These are phyloP conservation scores for Diplogelasinospora grovesii DNA, from an alignment of 495 filamentous ascomycete genomes.

Conservation along the genomic window DNA sequence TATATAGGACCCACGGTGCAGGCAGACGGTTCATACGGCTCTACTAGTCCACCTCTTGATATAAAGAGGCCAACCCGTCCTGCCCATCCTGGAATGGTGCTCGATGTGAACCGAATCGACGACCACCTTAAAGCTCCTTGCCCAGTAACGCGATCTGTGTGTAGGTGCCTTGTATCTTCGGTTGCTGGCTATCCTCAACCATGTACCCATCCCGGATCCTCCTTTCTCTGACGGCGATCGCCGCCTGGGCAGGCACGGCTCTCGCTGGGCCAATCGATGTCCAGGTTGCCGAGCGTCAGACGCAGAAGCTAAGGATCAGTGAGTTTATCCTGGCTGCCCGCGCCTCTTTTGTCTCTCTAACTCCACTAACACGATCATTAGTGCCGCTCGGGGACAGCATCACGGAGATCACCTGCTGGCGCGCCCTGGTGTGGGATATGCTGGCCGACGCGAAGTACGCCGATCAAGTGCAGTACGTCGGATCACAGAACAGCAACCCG, in stretches of 20 bases:
- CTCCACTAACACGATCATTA: constrained; percentile 6
- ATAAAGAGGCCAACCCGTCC: too few species aligned
- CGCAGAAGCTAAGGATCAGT: constrained; percentile 17
- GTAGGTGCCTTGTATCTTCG: too few species aligned
- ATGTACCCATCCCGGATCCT: constrained; percentile 11
- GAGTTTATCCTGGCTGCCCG: neutral
- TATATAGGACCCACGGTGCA: too few species aligned
- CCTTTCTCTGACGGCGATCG: constrained; percentile 2
- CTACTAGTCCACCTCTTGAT: too few species aligned
- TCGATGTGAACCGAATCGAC: too few species aligned
- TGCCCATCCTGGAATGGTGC: too few species aligned
- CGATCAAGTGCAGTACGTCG: constrained; percentile 32
- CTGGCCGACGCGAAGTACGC: constrained; percentile 22
- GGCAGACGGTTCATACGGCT: too few species aligned
- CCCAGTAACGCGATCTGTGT: too few species aligned
- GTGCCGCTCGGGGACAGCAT: constrained; percentile 38
- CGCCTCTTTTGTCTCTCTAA: neutral
- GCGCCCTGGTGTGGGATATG: constrained; percentile 31
- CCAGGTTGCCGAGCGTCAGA: constrained; percentile 16
- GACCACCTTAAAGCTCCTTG: too few species aligned
- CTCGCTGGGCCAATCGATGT: constrained; percentile 11
- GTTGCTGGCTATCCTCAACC: neutral
- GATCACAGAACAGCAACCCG: constrained; percentile 32
- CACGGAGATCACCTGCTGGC: constrained; percentile 39
- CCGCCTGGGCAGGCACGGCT: constrained; percentile 8